A percentile compares a stretch with the other conserved stretches of the same genome.
phyloP scores from a whole-genome alignment of 805 yeast genomes.

The Geotrichum ghanense region DNA sequence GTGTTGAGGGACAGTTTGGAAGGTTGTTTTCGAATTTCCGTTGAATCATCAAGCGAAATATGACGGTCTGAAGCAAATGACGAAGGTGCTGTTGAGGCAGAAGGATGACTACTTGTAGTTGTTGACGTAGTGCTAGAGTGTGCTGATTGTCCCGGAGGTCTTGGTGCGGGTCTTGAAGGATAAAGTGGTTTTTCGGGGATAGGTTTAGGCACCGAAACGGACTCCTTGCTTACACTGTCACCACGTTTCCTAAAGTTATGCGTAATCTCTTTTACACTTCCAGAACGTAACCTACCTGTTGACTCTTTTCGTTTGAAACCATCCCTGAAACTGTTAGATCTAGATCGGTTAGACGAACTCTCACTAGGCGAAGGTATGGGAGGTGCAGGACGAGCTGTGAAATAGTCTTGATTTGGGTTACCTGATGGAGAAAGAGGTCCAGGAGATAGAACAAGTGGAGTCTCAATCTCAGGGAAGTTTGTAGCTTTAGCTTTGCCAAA shows the following conservation, averaged over 20 bases:
- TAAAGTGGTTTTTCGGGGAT: conserved; percentile 9
- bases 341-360: conserved; percentile 2
- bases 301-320: conserved; percentile 2
- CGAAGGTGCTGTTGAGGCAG: conserved; percentile 7
- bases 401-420: conserved; percentile 3
- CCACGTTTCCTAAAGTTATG: not conserved
- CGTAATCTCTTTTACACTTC: not conserved
- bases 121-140: not conserved
- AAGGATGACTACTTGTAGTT: conserved; percentile 4
- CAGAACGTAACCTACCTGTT: not conserved
- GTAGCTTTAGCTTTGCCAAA: conserved; percentile 16
- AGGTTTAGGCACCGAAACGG: not conserved
- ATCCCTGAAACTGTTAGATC: conserved; percentile 5
- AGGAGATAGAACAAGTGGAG: conserved; percentile 7
- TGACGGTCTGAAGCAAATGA: not conserved
- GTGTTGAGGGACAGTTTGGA: conserved; percentile 4
- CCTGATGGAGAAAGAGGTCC: conserved; percentile 5
- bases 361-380: conserved; percentile 6
- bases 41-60: conserved; percentile 5
- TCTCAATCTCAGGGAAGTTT: conserved; percentile 4
- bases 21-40: conserved; percentile 4
- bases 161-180: conserved; percentile 24
- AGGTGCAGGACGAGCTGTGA: conserved; percentile 1
- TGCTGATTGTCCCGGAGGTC: conserved; percentile 17
- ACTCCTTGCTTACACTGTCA: not conserved